Conservation (phyloP, 192 early-diverging fungal genomes). For the Coemansia sp. region DNA sequence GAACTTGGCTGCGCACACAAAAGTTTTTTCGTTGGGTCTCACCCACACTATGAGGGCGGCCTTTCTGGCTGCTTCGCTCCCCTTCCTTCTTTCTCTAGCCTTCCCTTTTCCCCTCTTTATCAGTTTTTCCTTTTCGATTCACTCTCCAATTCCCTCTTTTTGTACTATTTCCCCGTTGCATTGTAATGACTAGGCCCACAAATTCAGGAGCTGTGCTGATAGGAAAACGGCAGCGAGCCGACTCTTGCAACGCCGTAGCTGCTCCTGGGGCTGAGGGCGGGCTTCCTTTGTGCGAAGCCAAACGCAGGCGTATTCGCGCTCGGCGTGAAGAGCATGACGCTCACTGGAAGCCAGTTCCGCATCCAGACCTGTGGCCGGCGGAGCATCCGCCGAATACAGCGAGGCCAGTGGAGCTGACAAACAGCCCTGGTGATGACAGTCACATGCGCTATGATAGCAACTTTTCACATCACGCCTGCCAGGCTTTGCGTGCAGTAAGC, state of each 20-base stretch:
- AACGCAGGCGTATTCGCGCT: background rate
- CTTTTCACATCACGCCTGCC: background rate
- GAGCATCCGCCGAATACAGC: background rate
- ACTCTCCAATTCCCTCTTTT: background rate
- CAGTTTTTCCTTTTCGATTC: background rate
- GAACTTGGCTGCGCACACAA: background rate
- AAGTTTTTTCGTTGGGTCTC: background rate
- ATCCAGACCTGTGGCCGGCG: background rate
- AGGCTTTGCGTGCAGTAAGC: background rate
- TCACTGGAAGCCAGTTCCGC: background rate
- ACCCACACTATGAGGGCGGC: background rate
- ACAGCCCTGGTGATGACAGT: background rate
- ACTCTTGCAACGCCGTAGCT: background rate
- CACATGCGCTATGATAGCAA: background rate
- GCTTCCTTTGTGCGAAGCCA: background rate
- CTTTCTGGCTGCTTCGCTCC: background rate
- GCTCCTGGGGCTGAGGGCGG: background rate
- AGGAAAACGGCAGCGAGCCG: background rate
- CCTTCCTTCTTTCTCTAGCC: background rate
- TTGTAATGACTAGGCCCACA: background rate
- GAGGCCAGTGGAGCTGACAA: background rate
- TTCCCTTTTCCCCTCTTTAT: background rate
- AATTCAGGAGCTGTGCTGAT: slow-evolving; percentile 1
- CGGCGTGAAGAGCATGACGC: background rate
- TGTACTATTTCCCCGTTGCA: background rate